phyloP scores from a whole-genome alignment of 2,329 filamentous ascomycete species.

The Fusarium algeriense region DNA sequence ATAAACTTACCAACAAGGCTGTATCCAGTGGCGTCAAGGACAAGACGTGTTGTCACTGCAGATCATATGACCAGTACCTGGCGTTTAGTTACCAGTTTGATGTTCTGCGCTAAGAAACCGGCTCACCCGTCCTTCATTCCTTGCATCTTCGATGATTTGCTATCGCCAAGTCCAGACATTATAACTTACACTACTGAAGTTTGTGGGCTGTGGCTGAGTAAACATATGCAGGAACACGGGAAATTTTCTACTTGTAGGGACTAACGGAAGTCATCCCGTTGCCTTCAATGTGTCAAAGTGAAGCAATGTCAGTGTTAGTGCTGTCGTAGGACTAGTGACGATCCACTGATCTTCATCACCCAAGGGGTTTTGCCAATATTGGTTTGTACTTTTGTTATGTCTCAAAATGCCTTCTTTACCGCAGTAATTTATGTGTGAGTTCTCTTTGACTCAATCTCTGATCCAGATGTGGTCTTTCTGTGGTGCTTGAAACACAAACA shows the following conservation, averaged over 20 bases:
- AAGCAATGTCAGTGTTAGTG: background rate
- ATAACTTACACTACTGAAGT: background rate
- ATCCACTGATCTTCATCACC: background rate
- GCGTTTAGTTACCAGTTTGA: background rate
- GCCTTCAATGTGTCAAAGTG: background rate
- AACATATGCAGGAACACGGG: background rate
- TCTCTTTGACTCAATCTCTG: background rate
- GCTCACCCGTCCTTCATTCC: conserved; percentile 4
- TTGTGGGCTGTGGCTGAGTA: background rate
- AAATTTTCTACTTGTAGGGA: background rate
- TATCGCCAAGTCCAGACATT: conserved; percentile 11
- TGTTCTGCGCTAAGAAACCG: background rate
- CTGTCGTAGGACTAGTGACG: background rate
- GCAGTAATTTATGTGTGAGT: background rate
- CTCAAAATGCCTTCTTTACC: too few relatives aligned
- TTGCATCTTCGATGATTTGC: background rate
- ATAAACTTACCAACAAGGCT: conserved; percentile 4
- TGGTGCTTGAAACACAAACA: background rate
- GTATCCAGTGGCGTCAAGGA: background rate
- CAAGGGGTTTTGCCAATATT: background rate
- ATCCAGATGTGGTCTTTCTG: background rate
- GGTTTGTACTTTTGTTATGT: background rate
- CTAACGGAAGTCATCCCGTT: background rate
- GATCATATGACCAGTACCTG: background rate
- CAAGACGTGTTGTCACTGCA: background rate